phyloP scores from a whole-genome alignment of 129 eudicot genomes.

The Centaurea solstitialis region DNA sequence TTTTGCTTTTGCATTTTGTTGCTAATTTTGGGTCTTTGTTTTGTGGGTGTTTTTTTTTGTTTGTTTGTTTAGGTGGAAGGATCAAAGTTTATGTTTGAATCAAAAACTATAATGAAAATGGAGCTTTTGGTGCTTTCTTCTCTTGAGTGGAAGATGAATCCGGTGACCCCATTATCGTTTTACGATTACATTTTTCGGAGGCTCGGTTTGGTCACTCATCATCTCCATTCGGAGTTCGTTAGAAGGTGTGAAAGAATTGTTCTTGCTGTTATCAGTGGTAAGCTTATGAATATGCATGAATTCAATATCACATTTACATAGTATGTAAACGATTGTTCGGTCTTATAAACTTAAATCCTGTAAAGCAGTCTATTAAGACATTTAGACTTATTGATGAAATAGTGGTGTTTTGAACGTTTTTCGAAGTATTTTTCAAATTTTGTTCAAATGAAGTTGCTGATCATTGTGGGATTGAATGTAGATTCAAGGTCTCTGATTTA shows the following conservation, averaged over 20 bases:
- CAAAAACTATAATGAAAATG: constrained; percentile 85
- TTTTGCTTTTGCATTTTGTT: neutral
- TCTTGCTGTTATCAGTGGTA: constrained; percentile 65
- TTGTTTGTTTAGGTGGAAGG: constrained; percentile 58
- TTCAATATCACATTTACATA: neutral
- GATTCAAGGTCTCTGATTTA: constrained; percentile 37
- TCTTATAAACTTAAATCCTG: neutral
- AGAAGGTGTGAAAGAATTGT: constrained; percentile 59
- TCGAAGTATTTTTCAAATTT: neutral
- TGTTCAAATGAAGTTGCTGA: neutral
- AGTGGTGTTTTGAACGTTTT: neutral
- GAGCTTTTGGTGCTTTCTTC: constrained; percentile 80
- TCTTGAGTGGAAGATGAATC: constrained; percentile 88
- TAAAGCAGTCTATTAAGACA: neutral
- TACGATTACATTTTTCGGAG: constrained; percentile 65
- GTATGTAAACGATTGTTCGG: neutral
- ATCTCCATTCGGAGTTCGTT: constrained; percentile 55
- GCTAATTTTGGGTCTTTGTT: neutral
- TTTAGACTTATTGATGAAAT: neutral
- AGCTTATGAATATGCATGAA: constrained; percentile 17
- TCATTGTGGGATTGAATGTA: constrained; percentile 12
- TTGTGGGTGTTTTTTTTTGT: neutral
- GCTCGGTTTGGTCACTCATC: constrained; percentile 53
- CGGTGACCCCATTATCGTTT: constrained; percentile 78
- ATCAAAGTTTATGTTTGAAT: constrained; percentile 63